Percentiles rank a stretch among this genome's conserved stretches.
Evolutionary conservation across 78 protist genomes (phyloP).

Genomic region (Dictyostelium capitatum): DNA sequence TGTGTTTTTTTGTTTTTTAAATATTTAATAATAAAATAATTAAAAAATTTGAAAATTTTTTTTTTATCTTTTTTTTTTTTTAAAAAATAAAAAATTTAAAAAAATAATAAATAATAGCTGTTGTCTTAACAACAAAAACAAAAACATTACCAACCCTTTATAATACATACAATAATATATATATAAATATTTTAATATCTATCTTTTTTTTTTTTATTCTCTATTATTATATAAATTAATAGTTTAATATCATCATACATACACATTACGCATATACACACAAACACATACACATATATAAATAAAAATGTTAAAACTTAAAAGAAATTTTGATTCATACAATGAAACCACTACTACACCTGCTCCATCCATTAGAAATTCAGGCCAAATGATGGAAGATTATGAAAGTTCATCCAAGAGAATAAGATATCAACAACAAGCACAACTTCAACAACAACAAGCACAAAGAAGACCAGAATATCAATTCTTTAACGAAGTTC

Average conservation of each 20-base stretch:
- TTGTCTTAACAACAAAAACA: constrained; percentile 1
- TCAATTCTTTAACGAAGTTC: constrained; percentile 27
- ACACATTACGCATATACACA: neutral
- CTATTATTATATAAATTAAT: no score
- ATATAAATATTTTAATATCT: no score
- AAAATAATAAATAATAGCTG: neutral
- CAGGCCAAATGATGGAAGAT: neutral
- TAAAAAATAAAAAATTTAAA: neutral
- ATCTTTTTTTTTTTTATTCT: no score
- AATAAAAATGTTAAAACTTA: constrained; percentile 63
- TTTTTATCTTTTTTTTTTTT: neutral
- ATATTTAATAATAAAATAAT: no score
- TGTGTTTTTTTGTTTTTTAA: no score
- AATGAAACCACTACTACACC: neutral
- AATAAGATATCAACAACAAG: constrained; percentile 25
- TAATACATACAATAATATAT: no score
- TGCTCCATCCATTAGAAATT: neutral
- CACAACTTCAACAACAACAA: constrained; percentile 11
- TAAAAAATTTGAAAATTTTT: no score
- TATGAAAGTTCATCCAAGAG: neutral
- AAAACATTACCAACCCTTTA: no score
- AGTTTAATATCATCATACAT: neutral
- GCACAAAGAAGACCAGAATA: constrained; percentile 36
- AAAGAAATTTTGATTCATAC: constrained; percentile 58
- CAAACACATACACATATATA: neutral